Evolutionary conservation across 116 monocot species (phyloP), one percentile per base, ranked within the genome.

Genomic region (Iris pallida): DNA sequence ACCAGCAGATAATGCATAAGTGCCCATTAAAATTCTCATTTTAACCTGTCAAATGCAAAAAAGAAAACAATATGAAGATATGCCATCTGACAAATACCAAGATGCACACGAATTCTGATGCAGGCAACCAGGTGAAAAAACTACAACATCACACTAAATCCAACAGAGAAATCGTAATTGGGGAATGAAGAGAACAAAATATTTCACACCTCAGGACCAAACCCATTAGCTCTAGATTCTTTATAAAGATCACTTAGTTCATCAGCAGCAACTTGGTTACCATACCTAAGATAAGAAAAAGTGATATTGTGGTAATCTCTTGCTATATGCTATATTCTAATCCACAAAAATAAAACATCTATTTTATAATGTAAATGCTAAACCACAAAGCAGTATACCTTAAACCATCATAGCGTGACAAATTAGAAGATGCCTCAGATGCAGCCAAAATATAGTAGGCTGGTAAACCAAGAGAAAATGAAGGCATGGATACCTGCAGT

Each of bases 21-120:
- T 97, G 71, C 97, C 98, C 98, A 92, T 98, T 75, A 98, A 79
- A 75, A 98, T 93, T 83, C 98, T 93, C 93, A 85, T 90, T 78
- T 98, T 98, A 30, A 93, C 98, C 98, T 93, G 57, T 68, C 81
- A 8, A 69, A 42, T 42, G 5, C 16, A 61, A 6, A 73, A 5
- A 30, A 59, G 7, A 6, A 42, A 20, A 42, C 59, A 47, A 73
- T 67, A 59, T 70, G 5, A 6, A 62, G 8, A 53, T 41, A 19
- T 66, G 66, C 44, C 61, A 67, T 67, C 5, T 67, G 20, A 4
- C 48, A 20, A 12, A 14, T 44, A 15, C 47, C 3, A 13, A 20
- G 8, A 57, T 51, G 6, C 12, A 12, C n/a, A 18, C 59, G 16
- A 16, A 6, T 12, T 4, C 30, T 30, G 30, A 30, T 30, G 30